These are phyloP conservation scores for Primulina huaijiensis DNA, from an alignment of 257 asterid genomes.

Conservation along the genomic window DNA sequence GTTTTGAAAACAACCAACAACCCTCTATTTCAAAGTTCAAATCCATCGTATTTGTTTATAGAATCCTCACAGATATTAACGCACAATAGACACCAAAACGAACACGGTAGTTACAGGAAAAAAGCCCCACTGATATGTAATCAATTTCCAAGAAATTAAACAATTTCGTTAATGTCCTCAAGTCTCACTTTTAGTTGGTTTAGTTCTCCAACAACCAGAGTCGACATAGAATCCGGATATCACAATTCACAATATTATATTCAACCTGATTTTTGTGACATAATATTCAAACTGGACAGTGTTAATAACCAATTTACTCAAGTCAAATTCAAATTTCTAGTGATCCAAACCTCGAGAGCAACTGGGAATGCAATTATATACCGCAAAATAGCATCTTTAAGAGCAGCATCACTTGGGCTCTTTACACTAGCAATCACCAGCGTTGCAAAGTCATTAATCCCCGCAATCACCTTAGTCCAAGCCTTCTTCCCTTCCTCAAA, in stretches of 20 bases:
- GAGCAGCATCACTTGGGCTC: slow-evolving; percentile 43
- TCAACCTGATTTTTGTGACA: neutral
- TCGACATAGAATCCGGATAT: too few species aligned
- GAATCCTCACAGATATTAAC: too few species aligned
- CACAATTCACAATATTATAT: too few species aligned
- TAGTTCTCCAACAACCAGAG: too few species aligned
- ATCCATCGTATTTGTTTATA: too few species aligned
- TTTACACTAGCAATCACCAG: slow-evolving; percentile 65
- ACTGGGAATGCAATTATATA: slow-evolving; percentile 86
- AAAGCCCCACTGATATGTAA: too few species aligned
- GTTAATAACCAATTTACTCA: neutral
- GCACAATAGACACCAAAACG: too few species aligned
- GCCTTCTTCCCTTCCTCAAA: slow-evolving; percentile 76
- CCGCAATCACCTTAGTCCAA: slow-evolving; percentile 73
- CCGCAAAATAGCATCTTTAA: slow-evolving; percentile 66
- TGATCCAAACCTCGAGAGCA: slow-evolving; percentile 67
- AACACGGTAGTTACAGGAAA: too few species aligned
- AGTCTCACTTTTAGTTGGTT: too few species aligned
- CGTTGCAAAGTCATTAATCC: slow-evolving; percentile 71
- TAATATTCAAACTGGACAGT: neutral
- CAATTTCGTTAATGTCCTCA: too few species aligned
- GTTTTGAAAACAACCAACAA: slow-evolving; percentile 12
- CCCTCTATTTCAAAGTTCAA: neutral
- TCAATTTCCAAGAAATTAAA: too few species aligned
- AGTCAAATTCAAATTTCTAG: neutral